Conservation (phyloP, 345 rosid genomes). For the thale cress (Arabidopsis thaliana) region DNA sequence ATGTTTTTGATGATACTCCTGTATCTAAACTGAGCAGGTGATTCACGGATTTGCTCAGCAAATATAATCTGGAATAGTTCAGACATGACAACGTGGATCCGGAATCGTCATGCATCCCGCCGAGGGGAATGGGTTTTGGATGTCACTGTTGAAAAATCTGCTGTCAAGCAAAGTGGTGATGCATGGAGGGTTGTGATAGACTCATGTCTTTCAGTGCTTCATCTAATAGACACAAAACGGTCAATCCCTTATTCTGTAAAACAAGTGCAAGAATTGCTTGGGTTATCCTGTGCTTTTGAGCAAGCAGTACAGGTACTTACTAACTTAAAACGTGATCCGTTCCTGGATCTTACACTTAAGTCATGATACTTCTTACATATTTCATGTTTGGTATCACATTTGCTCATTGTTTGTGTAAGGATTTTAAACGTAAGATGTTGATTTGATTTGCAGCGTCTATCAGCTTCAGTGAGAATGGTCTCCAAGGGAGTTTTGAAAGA, state of each 20-base stretch:
- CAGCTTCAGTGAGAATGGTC: constrained; percentile 80
- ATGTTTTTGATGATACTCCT: constrained; percentile 24
- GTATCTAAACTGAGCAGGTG: constrained; percentile 64
- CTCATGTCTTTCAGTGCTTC: constrained; percentile 85
- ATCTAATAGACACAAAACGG: constrained; percentile 73
- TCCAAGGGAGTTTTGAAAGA: constrained; percentile 87
- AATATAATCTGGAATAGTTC: constrained; percentile 80
- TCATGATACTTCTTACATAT: constrained; percentile 23
- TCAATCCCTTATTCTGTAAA: constrained; percentile 88
- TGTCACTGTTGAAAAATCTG: constrained; percentile 71
- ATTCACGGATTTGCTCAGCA: constrained; percentile 73
- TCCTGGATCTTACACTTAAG: constrained; percentile 1
- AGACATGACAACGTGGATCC: constrained; percentile 71
- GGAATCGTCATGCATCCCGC: constrained; percentile 54
- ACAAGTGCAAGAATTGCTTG: constrained; percentile 90
- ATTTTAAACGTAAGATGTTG: constrained; percentile 24
- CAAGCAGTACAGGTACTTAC: constrained; percentile 86
- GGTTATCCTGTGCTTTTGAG: constrained; percentile 88
- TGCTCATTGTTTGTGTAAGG: constrained; percentile 4
- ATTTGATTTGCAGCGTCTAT: constrained; percentile 72
- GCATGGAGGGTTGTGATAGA: constrained; percentile 94
- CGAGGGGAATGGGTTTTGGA: constrained; percentile 84
- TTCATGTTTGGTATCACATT: constrained; percentile 5
- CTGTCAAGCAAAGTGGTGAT: constrained; percentile 82
- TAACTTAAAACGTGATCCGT: constrained; percentile 1